Conservation (phyloP, 139 green algal genomes). For the Deuterostichococcus epilithicus region DNA sequence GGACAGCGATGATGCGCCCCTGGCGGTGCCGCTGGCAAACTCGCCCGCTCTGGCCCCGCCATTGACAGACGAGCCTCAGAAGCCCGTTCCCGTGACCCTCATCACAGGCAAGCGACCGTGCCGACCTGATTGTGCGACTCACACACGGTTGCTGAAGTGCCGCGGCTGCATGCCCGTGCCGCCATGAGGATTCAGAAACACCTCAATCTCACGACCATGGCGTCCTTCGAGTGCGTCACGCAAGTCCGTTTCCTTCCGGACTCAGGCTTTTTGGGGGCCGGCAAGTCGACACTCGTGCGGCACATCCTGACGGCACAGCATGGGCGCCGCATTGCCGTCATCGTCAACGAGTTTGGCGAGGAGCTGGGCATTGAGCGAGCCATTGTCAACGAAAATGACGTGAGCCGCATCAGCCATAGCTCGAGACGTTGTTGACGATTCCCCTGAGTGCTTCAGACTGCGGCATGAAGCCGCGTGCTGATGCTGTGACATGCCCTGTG, state of each 20-base stretch:
- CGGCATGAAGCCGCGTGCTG: slow-evolving; percentile 3
- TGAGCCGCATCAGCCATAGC: neutral
- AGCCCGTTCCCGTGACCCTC: slow-evolving; percentile 56
- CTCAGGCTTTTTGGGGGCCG: slow-evolving; percentile 44
- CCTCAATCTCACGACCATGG: too few relatives aligned
- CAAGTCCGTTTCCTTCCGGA: neutral
- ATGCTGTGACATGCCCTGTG: neutral
- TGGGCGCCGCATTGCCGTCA: slow-evolving; percentile 78
- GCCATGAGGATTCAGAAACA: neutral
- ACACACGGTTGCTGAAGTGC: neutral
- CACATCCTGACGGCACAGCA: slow-evolving; percentile 83
- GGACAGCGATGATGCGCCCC: neutral
- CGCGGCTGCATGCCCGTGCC: neutral
- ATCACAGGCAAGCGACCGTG: slow-evolving; percentile 50
- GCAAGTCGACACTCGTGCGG: slow-evolving; percentile 89
- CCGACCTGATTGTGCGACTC: neutral
- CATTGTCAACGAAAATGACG: slow-evolving; percentile 61
- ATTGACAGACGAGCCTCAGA: neutral
- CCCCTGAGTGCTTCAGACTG: neutral
- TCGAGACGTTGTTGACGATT: neutral
- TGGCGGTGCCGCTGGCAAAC: slow-evolving; percentile 3
- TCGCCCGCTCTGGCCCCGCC: neutral
- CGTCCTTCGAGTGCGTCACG: neutral
- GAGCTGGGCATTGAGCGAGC: slow-evolving; percentile 75
- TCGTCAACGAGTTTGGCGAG: slow-evolving; percentile 88